Evolutionary conservation across 1,139 yeast genomes (phyloP), one percentile per base, ranked within the genome.

Genomic region (Tardiomyces depauwii): DNA sequence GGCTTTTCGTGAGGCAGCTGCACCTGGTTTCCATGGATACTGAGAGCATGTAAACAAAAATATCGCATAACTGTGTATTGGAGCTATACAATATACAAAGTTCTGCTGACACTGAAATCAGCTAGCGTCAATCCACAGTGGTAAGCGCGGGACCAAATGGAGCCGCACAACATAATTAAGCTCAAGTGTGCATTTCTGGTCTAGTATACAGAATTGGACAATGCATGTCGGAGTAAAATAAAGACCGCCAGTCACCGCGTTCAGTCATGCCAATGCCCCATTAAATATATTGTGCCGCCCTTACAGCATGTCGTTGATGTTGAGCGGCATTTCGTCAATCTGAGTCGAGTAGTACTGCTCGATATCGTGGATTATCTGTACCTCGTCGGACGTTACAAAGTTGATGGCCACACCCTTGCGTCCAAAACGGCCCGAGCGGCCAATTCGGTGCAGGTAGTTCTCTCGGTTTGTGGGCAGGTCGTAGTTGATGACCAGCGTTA

Each of bases 371-470:
- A 88, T 66, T 41, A 71, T 73, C 9, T 68, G 67, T 32, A 64
- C 63, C 62, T 89, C 97, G 12, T 78, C 81, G 45, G 68, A 73
- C 5, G 96, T 86, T 47, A 87, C 76, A 60, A 91, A 83, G 63
- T 86, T 89, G 49, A 89, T 83, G 14, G 97, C 96, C 44, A 82
- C 88, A 63, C 98, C 98, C 64, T 87, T 88, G 62, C 97, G 77
- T 32, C 97, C 97, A 68, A 89, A 89, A 58, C 98, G 76, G 3
- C 97, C 96, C 12, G 95, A 84, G 60, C 96, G 77, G 50, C 96
- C 98, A 52, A 91, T 89, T 61, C 97, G 76, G 65, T 89, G 98
- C 51, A 89, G 78, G 62, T 89, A 89, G 67, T 86, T 89, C 62
- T 88, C 97, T 60, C 79, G 77, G 62, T 83, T 91, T 44, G 71